Conservation (phyloP, 108 stramenopile genomes). For the Discostella pseudostelligera region DNA sequence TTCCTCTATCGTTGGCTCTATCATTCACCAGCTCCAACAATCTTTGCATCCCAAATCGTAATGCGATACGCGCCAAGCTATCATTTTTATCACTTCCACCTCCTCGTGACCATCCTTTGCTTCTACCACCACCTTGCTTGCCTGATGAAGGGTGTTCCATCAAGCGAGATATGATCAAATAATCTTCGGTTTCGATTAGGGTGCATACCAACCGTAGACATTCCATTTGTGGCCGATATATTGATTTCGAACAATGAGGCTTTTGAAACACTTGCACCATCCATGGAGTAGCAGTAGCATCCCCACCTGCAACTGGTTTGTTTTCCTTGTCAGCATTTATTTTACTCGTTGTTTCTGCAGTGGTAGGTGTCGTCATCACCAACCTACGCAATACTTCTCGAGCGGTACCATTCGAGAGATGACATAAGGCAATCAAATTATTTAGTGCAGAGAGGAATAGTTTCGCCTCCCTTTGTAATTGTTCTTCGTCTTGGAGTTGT, state of each 20-base stretch:
- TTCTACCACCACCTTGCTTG: conserved; percentile 16
- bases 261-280: conserved; percentile 32
- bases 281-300: conserved; percentile 15
- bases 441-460: conserved; percentile 21
- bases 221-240: conserved; percentile 14
- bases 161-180: conserved; percentile 23
- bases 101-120: conserved; percentile 4
- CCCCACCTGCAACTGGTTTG: background rate
- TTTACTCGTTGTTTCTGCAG: background rate
- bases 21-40: conserved; percentile 12
- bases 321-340: too few species aligned
- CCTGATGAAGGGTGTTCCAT: conserved; percentile 18
- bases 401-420: conserved; percentile 42
- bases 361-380: background rate
- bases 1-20: conserved; percentile 1
- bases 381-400: conserved; percentile 55
- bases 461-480: conserved; percentile 9
- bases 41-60: conserved; percentile 30
- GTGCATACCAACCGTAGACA: conserved; percentile 36
- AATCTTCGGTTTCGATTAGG: conserved; percentile 38
- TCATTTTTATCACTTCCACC: background rate
- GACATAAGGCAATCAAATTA: conserved; percentile 31
- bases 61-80: conserved; percentile 15
- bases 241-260: background rate
- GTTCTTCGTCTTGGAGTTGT: conserved; percentile 8